phyloP scores from a whole-genome alignment of 495 filamentous ascomycete species.

The Trypethelium eluteriae region DNA sequence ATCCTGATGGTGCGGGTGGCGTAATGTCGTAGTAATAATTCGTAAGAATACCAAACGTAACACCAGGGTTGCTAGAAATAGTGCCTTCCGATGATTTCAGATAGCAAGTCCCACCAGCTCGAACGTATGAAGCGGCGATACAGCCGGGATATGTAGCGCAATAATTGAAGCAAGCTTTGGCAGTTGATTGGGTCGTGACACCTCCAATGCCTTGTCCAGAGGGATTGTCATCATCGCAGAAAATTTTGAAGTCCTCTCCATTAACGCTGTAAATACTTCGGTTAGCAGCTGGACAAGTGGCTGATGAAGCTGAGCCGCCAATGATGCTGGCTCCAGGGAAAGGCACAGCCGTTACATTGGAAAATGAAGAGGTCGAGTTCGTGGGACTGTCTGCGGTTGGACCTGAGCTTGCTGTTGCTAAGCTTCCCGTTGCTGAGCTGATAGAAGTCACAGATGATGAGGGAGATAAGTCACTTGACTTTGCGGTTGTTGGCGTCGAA shows the following conservation, averaged over 20 bases:
- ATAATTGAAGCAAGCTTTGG: conserved; percentile 1
- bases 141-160: neutral
- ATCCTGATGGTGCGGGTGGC: neutral
- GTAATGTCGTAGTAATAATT: conserved; percentile 1
- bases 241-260: conserved; percentile 8
- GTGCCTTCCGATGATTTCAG: neutral
- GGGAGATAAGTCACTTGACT: neutral
- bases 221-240: neutral
- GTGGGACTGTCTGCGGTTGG: neutral
- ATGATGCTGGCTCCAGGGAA: conserved; percentile 5
- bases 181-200: neutral
- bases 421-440: neutral
- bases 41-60: neutral
- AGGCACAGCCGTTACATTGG: neutral
- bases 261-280: neutral
- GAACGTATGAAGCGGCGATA: conserved; percentile 3
- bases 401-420: neutral
- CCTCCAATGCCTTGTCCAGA: neutral
- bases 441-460: neutral
- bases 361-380: neutral
- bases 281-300: conserved; percentile 2
- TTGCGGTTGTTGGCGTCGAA: neutral
- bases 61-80: neutral
- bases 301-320: neutral
- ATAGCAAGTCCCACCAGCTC: neutral